A percentile compares a stretch with the other conserved stretches of the same genome.
Conservation (phyloP, 2,329 filamentous ascomycete genomes). For the Venturia aucupariae region DNA sequence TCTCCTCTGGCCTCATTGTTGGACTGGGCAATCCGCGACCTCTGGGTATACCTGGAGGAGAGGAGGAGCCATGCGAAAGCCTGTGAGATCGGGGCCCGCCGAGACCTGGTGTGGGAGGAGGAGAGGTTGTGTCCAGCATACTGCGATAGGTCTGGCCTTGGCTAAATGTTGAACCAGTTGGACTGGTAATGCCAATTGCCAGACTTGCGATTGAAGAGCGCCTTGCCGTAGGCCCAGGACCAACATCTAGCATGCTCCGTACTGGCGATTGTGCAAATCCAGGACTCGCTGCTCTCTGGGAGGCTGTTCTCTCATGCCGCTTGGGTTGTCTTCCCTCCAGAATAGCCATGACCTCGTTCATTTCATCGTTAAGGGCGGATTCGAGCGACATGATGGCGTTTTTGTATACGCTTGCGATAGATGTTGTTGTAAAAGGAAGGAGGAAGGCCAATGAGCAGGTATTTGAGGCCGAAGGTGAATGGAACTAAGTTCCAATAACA, state of each 20-base stretch:
- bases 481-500: not conserved
- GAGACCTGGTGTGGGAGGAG: slow-evolving; percentile 6
- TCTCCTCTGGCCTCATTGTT: slow-evolving; percentile 29
- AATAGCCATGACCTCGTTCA: slow-evolving; percentile 60
- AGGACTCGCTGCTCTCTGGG: slow-evolving; percentile 46
- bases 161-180: slow-evolving; percentile 18
- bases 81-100: not conserved
- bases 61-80: slow-evolving; percentile 16
- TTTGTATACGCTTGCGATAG: not conserved
- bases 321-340: slow-evolving; percentile 44
- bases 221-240: slow-evolving; percentile 16
- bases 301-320: slow-evolving; percentile 20
- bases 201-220: slow-evolving; percentile 30
- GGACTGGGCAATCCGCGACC: slow-evolving; percentile 18
- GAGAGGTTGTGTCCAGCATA: slow-evolving; percentile 27
- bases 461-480: not conserved
- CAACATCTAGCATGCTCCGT: slow-evolving; percentile 49
- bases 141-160: slow-evolving; percentile 20
- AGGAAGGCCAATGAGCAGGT: not conserved
- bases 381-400: slow-evolving; percentile 58
- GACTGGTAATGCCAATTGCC: slow-evolving; percentile 25
- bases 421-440: not conserved
- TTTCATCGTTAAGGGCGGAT: slow-evolving; percentile 67
- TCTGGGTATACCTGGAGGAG: slow-evolving; percentile 26
- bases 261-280: slow-evolving; percentile 45